These are phyloP conservation scores for Kondoa subrosea DNA, from an alignment of 768 basidiomycete species.

Conservation along the genomic window DNA sequence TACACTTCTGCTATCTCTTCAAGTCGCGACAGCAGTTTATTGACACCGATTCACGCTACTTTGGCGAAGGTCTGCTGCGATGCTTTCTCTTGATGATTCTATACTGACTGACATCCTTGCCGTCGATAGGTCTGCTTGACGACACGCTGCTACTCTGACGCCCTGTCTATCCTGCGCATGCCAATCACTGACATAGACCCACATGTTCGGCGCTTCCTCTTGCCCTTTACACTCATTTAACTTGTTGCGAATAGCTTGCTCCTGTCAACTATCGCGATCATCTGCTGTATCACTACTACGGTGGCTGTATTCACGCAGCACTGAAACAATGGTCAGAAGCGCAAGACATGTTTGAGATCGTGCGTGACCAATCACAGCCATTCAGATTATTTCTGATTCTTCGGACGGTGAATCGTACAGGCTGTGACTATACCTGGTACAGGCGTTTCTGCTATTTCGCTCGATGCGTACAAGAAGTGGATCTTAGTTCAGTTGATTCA, in stretches of 20 bases:
- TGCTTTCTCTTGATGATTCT: not conserved
- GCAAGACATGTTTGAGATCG: not conserved
- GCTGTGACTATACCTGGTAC: not conserved
- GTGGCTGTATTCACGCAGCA: conserved; percentile 3
- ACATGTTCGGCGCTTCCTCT: not conserved
- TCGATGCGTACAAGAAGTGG: conserved; percentile 9
- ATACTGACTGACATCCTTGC: not conserved
- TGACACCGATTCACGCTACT: not conserved
- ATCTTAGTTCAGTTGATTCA: conserved; percentile 1
- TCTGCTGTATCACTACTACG: conserved; percentile 8
- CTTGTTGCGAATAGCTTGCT: not conserved
- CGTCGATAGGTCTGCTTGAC: not conserved
- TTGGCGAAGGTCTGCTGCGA: conserved; percentile 2
- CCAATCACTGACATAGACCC: conserved; percentile 1
- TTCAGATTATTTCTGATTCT: not conserved
- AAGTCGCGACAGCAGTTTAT: not conserved
- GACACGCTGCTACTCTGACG: not conserved
- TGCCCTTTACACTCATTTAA: not conserved
- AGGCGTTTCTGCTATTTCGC: not conserved
- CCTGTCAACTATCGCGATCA: conserved; percentile 2
- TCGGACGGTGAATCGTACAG: too few relatives aligned
- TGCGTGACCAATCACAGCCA: not conserved
- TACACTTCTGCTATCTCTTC: not conserved
- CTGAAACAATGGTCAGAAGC: not conserved
- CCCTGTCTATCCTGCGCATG: not conserved